Evolutionary conservation across 2,329 filamentous ascomycete species (phyloP).

Genomic region (Alternaria sp.): DNA sequence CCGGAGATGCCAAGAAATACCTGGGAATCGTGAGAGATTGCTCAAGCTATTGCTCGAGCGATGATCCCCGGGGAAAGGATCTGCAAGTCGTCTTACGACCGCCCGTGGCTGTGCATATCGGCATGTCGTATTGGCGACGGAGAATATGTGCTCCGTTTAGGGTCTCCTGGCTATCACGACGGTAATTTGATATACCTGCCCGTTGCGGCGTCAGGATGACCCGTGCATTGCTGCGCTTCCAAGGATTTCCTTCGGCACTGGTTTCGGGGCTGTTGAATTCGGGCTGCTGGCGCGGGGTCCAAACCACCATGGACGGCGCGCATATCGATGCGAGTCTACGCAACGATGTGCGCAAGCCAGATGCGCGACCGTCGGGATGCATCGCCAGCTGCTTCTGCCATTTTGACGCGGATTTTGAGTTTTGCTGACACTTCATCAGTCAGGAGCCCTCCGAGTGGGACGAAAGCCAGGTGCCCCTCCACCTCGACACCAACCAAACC

Average conservation of each 20-base stretch:
- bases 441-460: conserved; percentile 41
- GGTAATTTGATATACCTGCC: conserved; percentile 3
- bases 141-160: neutral
- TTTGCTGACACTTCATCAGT: conserved; percentile 36
- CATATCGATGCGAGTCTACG: conserved; percentile 19
- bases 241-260: conserved; percentile 11
- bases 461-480: conserved; percentile 34
- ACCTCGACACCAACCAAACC: conserved; percentile 38
- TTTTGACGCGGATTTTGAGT: conserved; percentile 6
- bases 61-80: conserved; percentile 26
- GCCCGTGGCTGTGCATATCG: conserved; percentile 2
- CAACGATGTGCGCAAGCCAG: conserved; percentile 17
- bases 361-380: neutral
- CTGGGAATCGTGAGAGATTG: conserved; percentile 24
- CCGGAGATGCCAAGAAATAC: conserved; percentile 22
- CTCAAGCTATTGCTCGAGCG: neutral
- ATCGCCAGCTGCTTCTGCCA: conserved; percentile 10
- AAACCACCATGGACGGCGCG: conserved; percentile 27
- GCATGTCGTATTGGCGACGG: neutral
- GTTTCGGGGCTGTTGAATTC: conserved; percentile 4
- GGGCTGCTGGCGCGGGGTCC: conserved; percentile 19
- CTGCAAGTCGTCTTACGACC: conserved; percentile 15
- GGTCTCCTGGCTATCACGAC: neutral
- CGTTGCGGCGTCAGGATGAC: conserved; percentile 10
- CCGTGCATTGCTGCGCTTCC: conserved; percentile 4